Conservation (phyloP, 192 early-diverging fungal genomes). For the Pilaira anomala region DNA sequence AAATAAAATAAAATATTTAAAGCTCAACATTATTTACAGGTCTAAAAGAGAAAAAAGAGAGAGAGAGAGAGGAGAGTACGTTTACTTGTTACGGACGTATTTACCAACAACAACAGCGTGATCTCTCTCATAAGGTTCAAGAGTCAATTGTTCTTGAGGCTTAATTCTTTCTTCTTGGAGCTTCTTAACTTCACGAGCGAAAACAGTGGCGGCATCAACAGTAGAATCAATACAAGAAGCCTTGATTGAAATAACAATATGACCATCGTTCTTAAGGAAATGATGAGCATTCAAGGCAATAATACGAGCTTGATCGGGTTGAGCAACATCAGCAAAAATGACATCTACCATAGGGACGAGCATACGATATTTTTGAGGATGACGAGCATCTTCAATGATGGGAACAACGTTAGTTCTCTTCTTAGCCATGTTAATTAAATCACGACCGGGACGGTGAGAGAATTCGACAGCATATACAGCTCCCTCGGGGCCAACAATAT, state of each 20-base stretch:
- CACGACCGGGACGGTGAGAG: constrained; percentile 97
- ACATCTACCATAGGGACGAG: constrained; percentile 96
- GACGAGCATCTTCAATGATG: constrained; percentile 99
- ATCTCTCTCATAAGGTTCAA: constrained; percentile 98
- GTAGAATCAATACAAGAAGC: constrained; percentile 99
- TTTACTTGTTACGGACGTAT: constrained; percentile 64
- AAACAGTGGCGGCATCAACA: constrained; percentile 91
- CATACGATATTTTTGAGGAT: constrained; percentile 99
- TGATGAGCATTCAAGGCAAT: constrained; percentile 95
- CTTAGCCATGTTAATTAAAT: constrained; percentile 99
- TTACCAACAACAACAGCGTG: constrained; percentile 96
- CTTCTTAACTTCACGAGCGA: constrained; percentile 97
- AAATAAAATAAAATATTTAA: background rate
- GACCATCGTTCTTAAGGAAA: constrained; percentile 95
- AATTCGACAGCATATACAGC: constrained; percentile 99
- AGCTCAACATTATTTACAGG: background rate
- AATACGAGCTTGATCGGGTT: constrained; percentile 99
- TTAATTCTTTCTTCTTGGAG: constrained; percentile 83
- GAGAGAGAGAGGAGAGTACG: no score
- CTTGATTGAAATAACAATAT: constrained; percentile 99
- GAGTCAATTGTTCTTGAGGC: constrained; percentile 93
- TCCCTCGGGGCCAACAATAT: constrained; percentile 94
- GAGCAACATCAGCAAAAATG: constrained; percentile 99
- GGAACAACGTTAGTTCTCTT: constrained; percentile 99
- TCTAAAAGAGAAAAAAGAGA: no score